Conservation (phyloP, 805 yeast species). For the Helenozyma baotianmanensis region DNA sequence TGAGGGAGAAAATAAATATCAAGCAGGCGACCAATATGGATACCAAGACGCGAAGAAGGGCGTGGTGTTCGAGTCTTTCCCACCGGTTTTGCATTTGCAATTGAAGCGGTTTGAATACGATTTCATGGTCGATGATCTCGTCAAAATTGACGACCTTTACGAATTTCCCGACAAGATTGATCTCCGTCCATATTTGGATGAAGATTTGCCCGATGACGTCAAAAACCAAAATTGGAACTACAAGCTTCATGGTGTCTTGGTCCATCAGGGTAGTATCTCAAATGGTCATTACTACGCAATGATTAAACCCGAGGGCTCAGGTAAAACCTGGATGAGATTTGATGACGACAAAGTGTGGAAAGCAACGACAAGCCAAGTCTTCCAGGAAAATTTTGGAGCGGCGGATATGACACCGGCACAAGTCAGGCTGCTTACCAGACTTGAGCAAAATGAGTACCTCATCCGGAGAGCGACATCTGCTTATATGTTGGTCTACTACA, state of each 20-base stretch:
- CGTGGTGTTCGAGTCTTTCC: slow-evolving; percentile 84
- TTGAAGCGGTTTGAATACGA: slow-evolving; percentile 93
- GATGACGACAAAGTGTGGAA: slow-evolving; percentile 94
- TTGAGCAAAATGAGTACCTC: slow-evolving; percentile 56
- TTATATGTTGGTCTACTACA: slow-evolving; percentile 90
- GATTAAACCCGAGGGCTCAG: slow-evolving; percentile 64
- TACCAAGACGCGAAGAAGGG: slow-evolving; percentile 96
- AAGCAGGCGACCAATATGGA: slow-evolving; percentile 79
- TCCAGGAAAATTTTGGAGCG: slow-evolving; percentile 90
- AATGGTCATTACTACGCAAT: slow-evolving; percentile 96
- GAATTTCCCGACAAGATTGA: slow-evolving; percentile 85
- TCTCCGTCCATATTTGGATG: slow-evolving; percentile 71
- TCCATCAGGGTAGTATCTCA: slow-evolving; percentile 92
- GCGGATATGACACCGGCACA: slow-evolving; percentile 49
- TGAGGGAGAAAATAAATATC: slow-evolving; percentile 93
- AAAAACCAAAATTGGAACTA: slow-evolving; percentile 66
- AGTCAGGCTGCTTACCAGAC: slow-evolving; percentile 48
- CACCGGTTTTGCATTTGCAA: slow-evolving; percentile 90
- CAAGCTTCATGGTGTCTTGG: slow-evolving; percentile 86
- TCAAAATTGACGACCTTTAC: slow-evolving; percentile 87
- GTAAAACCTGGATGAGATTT: slow-evolving; percentile 76
- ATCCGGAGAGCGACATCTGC: slow-evolving; percentile 88
- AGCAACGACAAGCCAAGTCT: slow-evolving; percentile 79
- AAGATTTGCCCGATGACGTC: slow-evolving; percentile 37
- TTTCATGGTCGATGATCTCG: slow-evolving; percentile 79